phyloP scores from a whole-genome alignment of 495 filamentous ascomycete genomes.

The Neurospora sp. region DNA sequence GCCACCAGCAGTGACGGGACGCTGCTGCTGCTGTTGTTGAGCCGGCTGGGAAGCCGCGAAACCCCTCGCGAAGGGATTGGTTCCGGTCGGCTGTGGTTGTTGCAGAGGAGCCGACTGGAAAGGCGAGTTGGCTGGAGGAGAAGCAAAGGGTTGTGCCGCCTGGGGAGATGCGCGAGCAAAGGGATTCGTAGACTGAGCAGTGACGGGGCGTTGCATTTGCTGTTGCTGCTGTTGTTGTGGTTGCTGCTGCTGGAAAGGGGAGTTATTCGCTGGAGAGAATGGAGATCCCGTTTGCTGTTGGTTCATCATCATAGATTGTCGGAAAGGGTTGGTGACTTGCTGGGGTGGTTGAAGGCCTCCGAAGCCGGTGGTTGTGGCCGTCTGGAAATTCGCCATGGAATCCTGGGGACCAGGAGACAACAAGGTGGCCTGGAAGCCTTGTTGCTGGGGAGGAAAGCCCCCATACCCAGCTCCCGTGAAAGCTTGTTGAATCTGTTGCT shows the following conservation, averaged over 20 bases:
- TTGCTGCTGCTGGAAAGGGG: slow-evolving; percentile 1
- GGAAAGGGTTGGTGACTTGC: slow-evolving; percentile 77
- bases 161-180: slow-evolving; percentile 54
- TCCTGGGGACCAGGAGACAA: slow-evolving; percentile 59
- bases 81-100: slow-evolving; percentile 54
- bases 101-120: slow-evolving; percentile 42
- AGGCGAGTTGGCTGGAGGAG: slow-evolving; percentile 36
- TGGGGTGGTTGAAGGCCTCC: slow-evolving; percentile 37
- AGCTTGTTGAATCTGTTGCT: slow-evolving; percentile 30
- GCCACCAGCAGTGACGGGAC: slow-evolving; percentile 34
- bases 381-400: slow-evolving; percentile 41
- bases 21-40: slow-evolving; percentile 18
- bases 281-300: slow-evolving; percentile 34
- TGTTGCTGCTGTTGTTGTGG: slow-evolving; percentile 3
- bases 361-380: slow-evolving; percentile 23
- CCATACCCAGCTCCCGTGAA: slow-evolving; percentile 82
- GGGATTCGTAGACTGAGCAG: slow-evolving; percentile 71
- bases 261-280: slow-evolving; percentile 10
- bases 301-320: slow-evolving; percentile 68
- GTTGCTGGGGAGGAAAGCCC: slow-evolving; percentile 63
- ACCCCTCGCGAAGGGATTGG: slow-evolving; percentile 58
- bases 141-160: slow-evolving; percentile 38
- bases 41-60: slow-evolving; percentile 29
- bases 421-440: slow-evolving; percentile 41
- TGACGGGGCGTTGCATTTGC: slow-evolving; percentile 21